These are phyloP conservation scores for Rhizopogon vesiculosus DNA, from an alignment of 768 basidiomycete genomes.

Conservation along the genomic window DNA sequence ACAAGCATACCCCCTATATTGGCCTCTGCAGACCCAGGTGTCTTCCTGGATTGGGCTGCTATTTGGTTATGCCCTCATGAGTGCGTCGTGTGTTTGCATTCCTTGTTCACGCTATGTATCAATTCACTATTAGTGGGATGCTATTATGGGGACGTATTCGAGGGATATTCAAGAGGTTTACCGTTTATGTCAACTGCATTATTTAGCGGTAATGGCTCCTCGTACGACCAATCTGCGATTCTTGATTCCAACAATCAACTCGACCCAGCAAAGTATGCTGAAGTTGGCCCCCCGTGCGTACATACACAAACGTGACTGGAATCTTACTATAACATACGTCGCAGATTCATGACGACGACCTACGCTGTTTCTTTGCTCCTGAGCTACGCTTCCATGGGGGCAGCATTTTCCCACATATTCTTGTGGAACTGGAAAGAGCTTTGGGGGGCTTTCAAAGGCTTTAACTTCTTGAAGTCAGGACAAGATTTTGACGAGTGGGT, in stretches of 20 bases:
- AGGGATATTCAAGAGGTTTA: slow-evolving; percentile 32
- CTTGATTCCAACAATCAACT: slow-evolving; percentile 7
- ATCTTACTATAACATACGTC: slow-evolving; percentile 3
- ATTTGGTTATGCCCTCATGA: slow-evolving; percentile 21
- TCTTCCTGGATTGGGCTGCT: slow-evolving; percentile 9
- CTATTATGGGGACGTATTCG: slow-evolving; percentile 39
- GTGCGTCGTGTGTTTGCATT: slow-evolving; percentile 19
- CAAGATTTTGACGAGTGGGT: slow-evolving; percentile 5
- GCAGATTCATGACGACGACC: slow-evolving; percentile 12
- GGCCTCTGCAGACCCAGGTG: slow-evolving; percentile 49
- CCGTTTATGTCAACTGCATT: slow-evolving; percentile 45
- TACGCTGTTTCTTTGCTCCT: slow-evolving; percentile 8
- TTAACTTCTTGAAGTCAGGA: slow-evolving; percentile 21
- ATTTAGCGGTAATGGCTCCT: slow-evolving; percentile 24
- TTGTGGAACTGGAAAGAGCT: slow-evolving; percentile 50
- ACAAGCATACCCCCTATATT: slow-evolving; percentile 49
- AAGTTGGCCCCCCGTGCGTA: slow-evolving; percentile 10
- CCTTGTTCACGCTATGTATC: neutral
- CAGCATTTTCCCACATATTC: slow-evolving; percentile 41
- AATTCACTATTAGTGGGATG: slow-evolving; percentile 1
- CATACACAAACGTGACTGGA: neutral
- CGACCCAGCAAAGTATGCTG: slow-evolving; percentile 6
- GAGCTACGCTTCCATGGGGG: slow-evolving; percentile 10
- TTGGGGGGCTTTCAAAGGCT: slow-evolving; percentile 14
- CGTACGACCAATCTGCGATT: slow-evolving; percentile 10